Conservation (phyloP, 2,329 filamentous ascomycete species). For the Paramyrothecium roridum region DNA sequence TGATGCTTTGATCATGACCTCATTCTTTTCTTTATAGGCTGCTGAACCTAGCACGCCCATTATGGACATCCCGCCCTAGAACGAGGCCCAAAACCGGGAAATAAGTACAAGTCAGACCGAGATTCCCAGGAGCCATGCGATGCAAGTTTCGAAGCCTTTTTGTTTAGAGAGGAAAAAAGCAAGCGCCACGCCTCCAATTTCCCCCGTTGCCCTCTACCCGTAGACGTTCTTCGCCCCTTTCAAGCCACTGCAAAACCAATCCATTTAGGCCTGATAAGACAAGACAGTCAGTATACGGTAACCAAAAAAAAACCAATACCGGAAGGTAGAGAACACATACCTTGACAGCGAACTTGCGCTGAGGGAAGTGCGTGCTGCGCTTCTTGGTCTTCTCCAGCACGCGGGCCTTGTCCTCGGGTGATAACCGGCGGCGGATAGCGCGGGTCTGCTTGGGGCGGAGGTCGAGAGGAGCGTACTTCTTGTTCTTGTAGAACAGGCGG, state of each 20-base stretch:
- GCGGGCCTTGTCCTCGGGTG: conserved; percentile 81
- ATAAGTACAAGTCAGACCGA: conserved; percentile 35
- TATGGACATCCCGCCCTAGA: conserved; percentile 29
- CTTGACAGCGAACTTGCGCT: conserved; percentile 99
- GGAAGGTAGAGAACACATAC: conserved; percentile 41
- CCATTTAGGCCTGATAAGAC: conserved; percentile 19
- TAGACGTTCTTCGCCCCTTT: conserved; percentile 23
- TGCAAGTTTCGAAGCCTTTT: conserved; percentile 32
- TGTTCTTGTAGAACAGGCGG: conserved; percentile 99
- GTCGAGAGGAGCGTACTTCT: conserved; percentile 99
- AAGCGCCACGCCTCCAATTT: conserved; percentile 30
- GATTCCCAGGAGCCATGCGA: conserved; percentile 35
- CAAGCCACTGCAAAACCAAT: conserved; percentile 16
- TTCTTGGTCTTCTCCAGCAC: conserved; percentile 95
- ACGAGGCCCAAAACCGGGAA: conserved; percentile 31
- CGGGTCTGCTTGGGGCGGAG: conserved; percentile 98
- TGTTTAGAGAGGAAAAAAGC: conserved; percentile 28
- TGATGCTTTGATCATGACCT: conserved; percentile 30
- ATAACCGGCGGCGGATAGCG: conserved; percentile 93
- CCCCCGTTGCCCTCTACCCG: conserved; percentile 29
- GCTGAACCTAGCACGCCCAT: conserved; percentile 26
- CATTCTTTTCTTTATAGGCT: conserved; percentile 31
- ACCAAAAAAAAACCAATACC: background rate
- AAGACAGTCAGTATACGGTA: conserved; percentile 12
- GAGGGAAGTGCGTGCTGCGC: conserved; percentile 92